A percentile compares a stretch with the other conserved stretches of the same genome.
These are phyloP conservation scores for Bromus sterilis DNA, from an alignment of 176 grass and related monocot species.

Conservation along the genomic window DNA sequence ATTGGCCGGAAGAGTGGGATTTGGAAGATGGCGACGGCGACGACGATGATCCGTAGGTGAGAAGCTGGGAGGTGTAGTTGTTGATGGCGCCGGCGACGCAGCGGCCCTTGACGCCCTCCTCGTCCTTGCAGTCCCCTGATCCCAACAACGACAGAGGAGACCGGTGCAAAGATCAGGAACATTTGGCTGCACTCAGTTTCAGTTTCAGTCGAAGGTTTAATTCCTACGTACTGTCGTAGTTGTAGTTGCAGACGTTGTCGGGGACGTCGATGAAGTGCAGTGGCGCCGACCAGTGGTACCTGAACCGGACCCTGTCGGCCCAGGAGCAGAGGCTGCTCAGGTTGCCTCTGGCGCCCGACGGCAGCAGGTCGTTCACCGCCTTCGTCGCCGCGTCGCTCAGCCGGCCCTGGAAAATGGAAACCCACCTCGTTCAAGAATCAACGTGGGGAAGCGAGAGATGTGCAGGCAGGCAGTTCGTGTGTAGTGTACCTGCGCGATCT, in stretches of 20 bases:
- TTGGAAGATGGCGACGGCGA: not conserved
- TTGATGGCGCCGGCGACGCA: slow-evolving; percentile 71
- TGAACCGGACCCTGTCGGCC: slow-evolving; percentile 47
- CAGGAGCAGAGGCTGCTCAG: slow-evolving; percentile 58
- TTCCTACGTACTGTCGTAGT: slow-evolving; percentile 35
- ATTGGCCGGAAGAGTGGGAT: not conserved
- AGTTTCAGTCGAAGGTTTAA: not conserved
- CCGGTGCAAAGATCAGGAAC: not conserved
- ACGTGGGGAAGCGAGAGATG: not conserved
- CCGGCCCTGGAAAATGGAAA: no score
- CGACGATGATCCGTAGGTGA: slow-evolving; percentile 24
- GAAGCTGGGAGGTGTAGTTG: slow-evolving; percentile 68
- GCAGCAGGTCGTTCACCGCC: slow-evolving; percentile 50
- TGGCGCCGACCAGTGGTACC: slow-evolving; percentile 35
- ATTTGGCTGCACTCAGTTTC: not conserved
- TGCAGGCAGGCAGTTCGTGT: no score
- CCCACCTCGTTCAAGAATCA: no score
- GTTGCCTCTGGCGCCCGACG: slow-evolving; percentile 30
- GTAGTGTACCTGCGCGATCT: slow-evolving; percentile 58
- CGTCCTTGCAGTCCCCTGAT: slow-evolving; percentile 65
- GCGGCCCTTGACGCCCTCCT: slow-evolving; percentile 32
- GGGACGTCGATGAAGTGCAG: slow-evolving; percentile 70
- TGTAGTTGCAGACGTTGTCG: slow-evolving; percentile 42
- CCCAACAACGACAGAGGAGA: not conserved
- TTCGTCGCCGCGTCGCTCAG: slow-evolving; percentile 28